Base-by-base conservation (phyloP, 2,329 filamentous ascomycete genomes). In the Aspergillus sclerotialis region DNA sequence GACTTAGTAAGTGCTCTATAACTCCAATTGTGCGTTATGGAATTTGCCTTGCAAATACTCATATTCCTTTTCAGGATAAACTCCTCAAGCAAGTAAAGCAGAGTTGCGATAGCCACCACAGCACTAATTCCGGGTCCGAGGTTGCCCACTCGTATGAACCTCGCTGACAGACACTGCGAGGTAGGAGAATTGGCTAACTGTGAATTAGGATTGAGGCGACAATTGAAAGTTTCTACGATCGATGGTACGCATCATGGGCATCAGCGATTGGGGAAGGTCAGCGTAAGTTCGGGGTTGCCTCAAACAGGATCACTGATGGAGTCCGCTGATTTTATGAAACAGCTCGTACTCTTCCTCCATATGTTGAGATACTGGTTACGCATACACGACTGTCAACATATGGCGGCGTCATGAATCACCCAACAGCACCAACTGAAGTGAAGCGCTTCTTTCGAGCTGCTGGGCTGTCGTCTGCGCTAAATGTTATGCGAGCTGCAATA, bases 321-420 rank as follows among this genome's bases (percentile, higher is more conserved):
- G 49, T 47, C 3, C 44, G 38, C 16, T 42, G 50, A 68, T 70
- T 76, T 33, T 11, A 68, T 67, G 39, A 39, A 59, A n/a, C n/a
- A n/a, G 50, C 51, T 31, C 45, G 39, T 5, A 49, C 48, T 2
- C 68, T 86, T 1, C 82, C 82, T 0, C 80, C 82, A 0, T 86
- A 86, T 41, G 81, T 86, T 16, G 81, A 86, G 38, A 85, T 86
- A 33, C 67, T 86, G 3, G 78, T 84, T 25, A 82, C 76, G 0
- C 82, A 86, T 45, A 85, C 82, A 1, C 73, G 80, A 16, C 65
- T 86, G 2, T 85, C 82, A n/a, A 82, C 81, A 10, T 85, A 86
- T 53, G 77, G 78, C 35, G 79, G 77, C 39, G 80, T 86, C 8
- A 82, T 86, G 50, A 86, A 86, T 45, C 80, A 85, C 40, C 78